These are phyloP conservation scores for Erodium maritimum DNA, from an alignment of 345 rosid genomes.

Conservation along the genomic window DNA sequence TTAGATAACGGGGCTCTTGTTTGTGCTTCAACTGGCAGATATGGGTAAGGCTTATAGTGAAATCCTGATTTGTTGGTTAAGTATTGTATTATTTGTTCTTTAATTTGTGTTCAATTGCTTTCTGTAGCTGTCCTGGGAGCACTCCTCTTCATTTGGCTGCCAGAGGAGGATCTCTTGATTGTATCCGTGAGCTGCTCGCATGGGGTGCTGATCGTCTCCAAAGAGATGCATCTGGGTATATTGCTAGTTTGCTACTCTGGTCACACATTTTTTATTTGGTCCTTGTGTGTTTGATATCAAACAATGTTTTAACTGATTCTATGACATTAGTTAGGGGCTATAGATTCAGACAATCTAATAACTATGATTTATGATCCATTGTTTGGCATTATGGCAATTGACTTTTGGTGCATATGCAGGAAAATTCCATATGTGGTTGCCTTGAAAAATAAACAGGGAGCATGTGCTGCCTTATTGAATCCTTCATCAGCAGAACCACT, in stretches of 20 bases:
- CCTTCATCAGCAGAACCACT: constrained; percentile 94
- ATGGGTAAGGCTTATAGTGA: constrained; percentile 44
- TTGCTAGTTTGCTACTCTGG: constrained; percentile 1
- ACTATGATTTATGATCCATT: no score
- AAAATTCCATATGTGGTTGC: constrained; percentile 87
- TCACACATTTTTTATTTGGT: background rate
- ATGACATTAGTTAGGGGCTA: background rate
- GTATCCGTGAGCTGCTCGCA: constrained; percentile 76
- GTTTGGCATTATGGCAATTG: no score
- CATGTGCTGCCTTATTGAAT: constrained; percentile 81
- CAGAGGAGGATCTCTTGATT: constrained; percentile 91
- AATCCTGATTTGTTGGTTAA: background rate
- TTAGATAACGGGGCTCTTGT: constrained; percentile 84
- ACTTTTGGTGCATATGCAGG: constrained; percentile 24
- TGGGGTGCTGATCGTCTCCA: constrained; percentile 98
- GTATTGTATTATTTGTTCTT: background rate
- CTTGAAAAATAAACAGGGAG: constrained; percentile 57
- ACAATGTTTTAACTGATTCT: background rate
- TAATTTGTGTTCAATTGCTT: constrained; percentile 12
- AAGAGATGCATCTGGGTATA: constrained; percentile 87
- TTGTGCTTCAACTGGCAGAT: constrained; percentile 87
- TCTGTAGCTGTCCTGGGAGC: constrained; percentile 68
- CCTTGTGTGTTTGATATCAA: background rate
- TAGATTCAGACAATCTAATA: no score
- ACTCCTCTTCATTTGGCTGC: constrained; percentile 99